Percentiles rank a stretch among this genome's conserved stretches.
These are phyloP conservation scores for Xylaria sp. DNA, from an alignment of 495 filamentous ascomycete species.

Conservation along the genomic window DNA sequence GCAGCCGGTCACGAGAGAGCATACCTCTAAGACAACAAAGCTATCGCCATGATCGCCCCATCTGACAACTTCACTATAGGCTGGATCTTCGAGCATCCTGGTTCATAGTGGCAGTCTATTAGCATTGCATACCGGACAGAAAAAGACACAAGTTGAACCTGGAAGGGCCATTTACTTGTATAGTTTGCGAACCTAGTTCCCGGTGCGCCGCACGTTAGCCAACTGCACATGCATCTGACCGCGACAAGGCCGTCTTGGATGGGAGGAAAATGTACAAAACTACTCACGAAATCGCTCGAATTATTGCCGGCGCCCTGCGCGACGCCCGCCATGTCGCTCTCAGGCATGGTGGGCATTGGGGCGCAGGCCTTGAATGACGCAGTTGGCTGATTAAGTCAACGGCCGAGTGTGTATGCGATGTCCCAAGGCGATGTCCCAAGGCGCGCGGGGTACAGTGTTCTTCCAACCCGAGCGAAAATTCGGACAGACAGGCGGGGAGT, in stretches of 20 bases:
- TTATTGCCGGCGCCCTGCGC: slow-evolving; percentile 53
- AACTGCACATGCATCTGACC: slow-evolving; percentile 30
- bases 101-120: slow-evolving; percentile 31
- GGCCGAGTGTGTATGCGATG: slow-evolving; percentile 4
- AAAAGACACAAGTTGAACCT: slow-evolving; percentile 19
- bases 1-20: slow-evolving; percentile 27
- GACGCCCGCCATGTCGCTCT: slow-evolving; percentile 46
- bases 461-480: not conserved
- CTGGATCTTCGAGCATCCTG: slow-evolving; percentile 97
- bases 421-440: too few species aligned
- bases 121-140: slow-evolving; percentile 33
- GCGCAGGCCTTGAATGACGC: slow-evolving; percentile 8
- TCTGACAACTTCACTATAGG: slow-evolving; percentile 89
- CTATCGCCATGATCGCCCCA: slow-evolving; percentile 96
- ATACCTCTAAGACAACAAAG: slow-evolving; percentile 96
- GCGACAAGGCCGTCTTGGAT: slow-evolving; percentile 30
- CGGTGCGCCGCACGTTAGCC: slow-evolving; percentile 29
- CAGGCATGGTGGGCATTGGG: slow-evolving; percentile 47
- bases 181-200: slow-evolving; percentile 86
- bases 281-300: slow-evolving; percentile 60
- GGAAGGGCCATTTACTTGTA: slow-evolving; percentile 74
- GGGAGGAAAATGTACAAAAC: slow-evolving; percentile 10
- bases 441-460: slow-evolving; percentile 10
- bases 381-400: slow-evolving; percentile 14
- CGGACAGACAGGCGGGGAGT: slow-evolving; percentile 21